These are phyloP conservation scores for Solanum sejunctum DNA, from an alignment of 257 asterid species.

Conservation along the genomic window DNA sequence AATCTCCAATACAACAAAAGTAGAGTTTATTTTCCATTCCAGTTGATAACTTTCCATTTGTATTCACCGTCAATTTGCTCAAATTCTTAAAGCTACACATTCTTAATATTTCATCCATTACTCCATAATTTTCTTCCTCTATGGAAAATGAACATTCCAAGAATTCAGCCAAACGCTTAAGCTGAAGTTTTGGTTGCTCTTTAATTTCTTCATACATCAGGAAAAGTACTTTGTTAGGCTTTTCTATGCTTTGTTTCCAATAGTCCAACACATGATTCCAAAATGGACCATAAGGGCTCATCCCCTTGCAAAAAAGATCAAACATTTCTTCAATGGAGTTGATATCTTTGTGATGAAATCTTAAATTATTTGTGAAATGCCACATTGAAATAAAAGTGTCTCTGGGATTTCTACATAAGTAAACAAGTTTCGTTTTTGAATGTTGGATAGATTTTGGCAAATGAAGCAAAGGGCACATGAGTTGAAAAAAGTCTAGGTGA, in stretches of 20 bases:
- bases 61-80: slow-evolving; percentile 3
- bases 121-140: background rate
- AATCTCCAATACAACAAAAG: background rate
- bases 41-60: background rate
- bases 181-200: background rate
- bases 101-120: background rate
- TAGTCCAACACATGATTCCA: slow-evolving; percentile 1
- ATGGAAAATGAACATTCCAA: background rate
- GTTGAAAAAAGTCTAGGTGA: background rate
- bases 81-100: slow-evolving; percentile 3
- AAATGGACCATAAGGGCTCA: background rate
- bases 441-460: background rate
- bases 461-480: background rate
- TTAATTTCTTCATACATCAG: background rate
- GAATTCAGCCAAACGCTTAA: background rate
- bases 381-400: slow-evolving; percentile 7
- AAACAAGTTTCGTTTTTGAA: background rate
- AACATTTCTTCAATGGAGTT: background rate
- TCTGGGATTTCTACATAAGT: slow-evolving; percentile 7
- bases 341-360: background rate
- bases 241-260: slow-evolving; percentile 4
- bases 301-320: slow-evolving; percentile 2
- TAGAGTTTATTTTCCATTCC: background rate
- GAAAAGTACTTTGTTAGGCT: background rate
- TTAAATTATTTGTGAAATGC: slow-evolving; percentile 3